Conservation (phyloP, 2,329 filamentous ascomycete species). For the Paecilomyces dactylethromorphus region DNA sequence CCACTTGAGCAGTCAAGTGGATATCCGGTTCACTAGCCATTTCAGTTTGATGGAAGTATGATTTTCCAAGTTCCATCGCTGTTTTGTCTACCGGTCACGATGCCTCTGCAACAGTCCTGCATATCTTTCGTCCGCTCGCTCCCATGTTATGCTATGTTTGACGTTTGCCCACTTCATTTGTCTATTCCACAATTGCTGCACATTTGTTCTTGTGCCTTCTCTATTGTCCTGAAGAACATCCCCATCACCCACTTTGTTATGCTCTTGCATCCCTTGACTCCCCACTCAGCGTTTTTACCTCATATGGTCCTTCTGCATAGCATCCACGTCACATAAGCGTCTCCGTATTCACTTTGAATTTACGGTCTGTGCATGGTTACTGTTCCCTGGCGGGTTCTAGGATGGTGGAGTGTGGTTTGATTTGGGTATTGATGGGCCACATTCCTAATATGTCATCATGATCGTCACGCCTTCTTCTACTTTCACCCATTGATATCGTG, state of each 20-base stretch:
- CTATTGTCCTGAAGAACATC: background rate
- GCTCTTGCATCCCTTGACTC: background rate
- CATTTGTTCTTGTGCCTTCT: background rate
- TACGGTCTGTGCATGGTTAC: background rate
- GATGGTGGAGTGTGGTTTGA: background rate
- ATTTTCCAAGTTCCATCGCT: background rate
- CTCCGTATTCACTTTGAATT: background rate
- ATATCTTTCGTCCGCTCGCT: background rate
- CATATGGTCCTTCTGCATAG: conserved; percentile 2
- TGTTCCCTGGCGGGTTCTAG: conserved; percentile 1
- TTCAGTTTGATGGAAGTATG: background rate
- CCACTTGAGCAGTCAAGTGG: too few relatives aligned
- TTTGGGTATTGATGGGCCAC: background rate
- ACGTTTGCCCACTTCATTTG: background rate
- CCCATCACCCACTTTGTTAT: background rate
- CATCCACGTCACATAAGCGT: background rate
- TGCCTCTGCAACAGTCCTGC: background rate
- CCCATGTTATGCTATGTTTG: background rate
- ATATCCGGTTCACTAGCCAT: background rate
- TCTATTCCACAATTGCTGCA: background rate
- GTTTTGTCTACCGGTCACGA: background rate
- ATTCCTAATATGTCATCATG: background rate
- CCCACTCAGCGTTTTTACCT: background rate
- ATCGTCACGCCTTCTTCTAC: background rate
- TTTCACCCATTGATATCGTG: background rate